Evolutionary conservation across 2,329 filamentous ascomycete species (phyloP).

Genomic region (Sclerotinia minor): DNA sequence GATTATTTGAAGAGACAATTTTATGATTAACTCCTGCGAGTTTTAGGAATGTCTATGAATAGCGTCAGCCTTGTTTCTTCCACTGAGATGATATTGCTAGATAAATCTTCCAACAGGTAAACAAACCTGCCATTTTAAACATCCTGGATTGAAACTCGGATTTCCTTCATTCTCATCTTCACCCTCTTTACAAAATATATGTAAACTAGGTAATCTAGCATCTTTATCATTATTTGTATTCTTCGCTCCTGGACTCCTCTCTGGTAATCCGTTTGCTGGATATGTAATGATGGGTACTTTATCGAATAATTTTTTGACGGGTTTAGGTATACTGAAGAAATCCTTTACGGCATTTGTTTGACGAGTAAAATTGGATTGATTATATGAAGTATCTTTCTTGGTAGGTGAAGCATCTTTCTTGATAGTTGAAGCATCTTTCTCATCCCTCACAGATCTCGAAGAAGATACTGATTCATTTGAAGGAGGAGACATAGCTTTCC

Average conservation of each 20-base stretch:
- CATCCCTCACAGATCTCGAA: background rate
- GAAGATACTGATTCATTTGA: slow-evolving; percentile 3
- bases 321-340: slow-evolving; percentile 58
- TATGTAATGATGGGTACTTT: slow-evolving; percentile 77
- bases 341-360: slow-evolving; percentile 31
- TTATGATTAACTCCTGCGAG: slow-evolving; percentile 70
- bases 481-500: slow-evolving; percentile 16
- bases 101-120: background rate
- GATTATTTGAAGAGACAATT: slow-evolving; percentile 77
- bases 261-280: slow-evolving; percentile 71
- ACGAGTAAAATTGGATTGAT: slow-evolving; percentile 29
- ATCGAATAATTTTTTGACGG: slow-evolving; percentile 82
- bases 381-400: slow-evolving; percentile 15
- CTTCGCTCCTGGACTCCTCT: slow-evolving; percentile 51
- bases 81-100: slow-evolving; percentile 1
- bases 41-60: slow-evolving; percentile 72
- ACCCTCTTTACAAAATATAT: slow-evolving; percentile 71
- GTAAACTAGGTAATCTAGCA: slow-evolving; percentile 57
- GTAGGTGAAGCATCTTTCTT: slow-evolving; percentile 3
- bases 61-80: slow-evolving; percentile 25
- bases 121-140: slow-evolving; percentile 92
- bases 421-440: slow-evolving; percentile 10
- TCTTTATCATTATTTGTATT: slow-evolving; percentile 22
- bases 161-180: slow-evolving; percentile 52
- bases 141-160: slow-evolving; percentile 87